Base-by-base conservation (phyloP, 2,329 filamentous ascomycete genomes). In the Sordariomycetes sp. region DNA sequence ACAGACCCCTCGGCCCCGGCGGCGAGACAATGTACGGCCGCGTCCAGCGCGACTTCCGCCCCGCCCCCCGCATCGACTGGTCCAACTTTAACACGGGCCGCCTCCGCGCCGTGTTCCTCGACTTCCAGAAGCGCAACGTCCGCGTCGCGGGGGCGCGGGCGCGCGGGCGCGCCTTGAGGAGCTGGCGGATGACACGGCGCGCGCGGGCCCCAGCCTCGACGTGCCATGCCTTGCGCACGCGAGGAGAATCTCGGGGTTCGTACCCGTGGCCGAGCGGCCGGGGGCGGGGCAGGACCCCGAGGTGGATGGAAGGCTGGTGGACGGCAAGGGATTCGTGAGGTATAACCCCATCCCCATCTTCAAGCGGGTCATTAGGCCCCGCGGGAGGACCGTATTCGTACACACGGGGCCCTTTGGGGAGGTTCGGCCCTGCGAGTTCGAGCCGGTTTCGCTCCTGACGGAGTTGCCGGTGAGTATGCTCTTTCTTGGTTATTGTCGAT, bases 31-130 rank as follows among this genome's bases (percentile, higher is more conserved):
- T 32, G 28, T 32, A 32, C 28, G 28, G 8, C 28, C 28, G 28
- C 24, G 17, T 51, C 17, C 17, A 34, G 39, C 22, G 2, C 12
- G 39, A 50, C 25, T 36, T 25, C 13, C 17, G 24, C 10, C 12
- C 24, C 24, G 32, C 39, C 15, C 10, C 32, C 24, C 22, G 25
- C 24, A 13, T 55, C 10, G 36, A 50, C 39, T 55, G 54, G 54
- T 48, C 22, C 17, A 55, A 50, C 20, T 55, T 55, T 12, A 24
- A 50, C 54, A 1, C 22, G 13, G n/a, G 32, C 7, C 39, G 32
- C 17, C 54, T 55, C 42, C 54, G 54, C 28, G 54, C 54, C 42
- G 54, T 56, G n/a, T 51, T 56, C 42, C 42, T 56, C 45, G 54
- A 56, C 10, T 25, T 56, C 45, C 42, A 32, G 25, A 24, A 32